phyloP scores from a whole-genome alignment of 768 basidiomycete species.

The Pisolithus tinctorius region DNA sequence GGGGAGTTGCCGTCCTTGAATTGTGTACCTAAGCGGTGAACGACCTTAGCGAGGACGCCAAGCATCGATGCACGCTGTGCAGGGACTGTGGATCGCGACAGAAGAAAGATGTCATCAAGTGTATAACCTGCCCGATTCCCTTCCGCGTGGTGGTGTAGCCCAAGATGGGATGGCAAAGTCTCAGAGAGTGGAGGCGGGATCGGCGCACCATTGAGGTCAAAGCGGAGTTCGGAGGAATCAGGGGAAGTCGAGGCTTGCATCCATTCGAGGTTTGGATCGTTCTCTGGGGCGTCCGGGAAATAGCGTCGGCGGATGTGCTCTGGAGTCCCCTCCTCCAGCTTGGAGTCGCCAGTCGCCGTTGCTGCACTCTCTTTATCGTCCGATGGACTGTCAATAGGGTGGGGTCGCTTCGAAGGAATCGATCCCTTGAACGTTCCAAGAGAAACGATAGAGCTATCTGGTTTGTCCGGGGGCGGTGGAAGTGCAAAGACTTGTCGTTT shows the following conservation, averaged over 20 bases:
- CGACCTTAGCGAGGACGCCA: slow-evolving; percentile 57
- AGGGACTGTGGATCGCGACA: slow-evolving; percentile 74
- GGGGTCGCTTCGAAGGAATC: slow-evolving; percentile 7
- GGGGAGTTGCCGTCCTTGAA: not conserved
- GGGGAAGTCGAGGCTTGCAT: slow-evolving; percentile 34
- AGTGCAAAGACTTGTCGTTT: slow-evolving; percentile 49
- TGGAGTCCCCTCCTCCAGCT: slow-evolving; percentile 65
- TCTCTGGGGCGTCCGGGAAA: slow-evolving; percentile 64
- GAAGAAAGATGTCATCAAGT: slow-evolving; percentile 73
- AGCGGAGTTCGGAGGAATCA: slow-evolving; percentile 41
- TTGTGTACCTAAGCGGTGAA: slow-evolving; percentile 27
- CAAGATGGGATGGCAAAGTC: slow-evolving; percentile 73
- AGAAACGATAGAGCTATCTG: slow-evolving; percentile 16
- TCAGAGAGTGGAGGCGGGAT: slow-evolving; percentile 51
- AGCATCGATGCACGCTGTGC: slow-evolving; percentile 34
- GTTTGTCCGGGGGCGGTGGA: slow-evolving; percentile 31
- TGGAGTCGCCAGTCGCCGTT: slow-evolving; percentile 7
- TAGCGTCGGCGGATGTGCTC: slow-evolving; percentile 79
- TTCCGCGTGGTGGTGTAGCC: slow-evolving; percentile 87
- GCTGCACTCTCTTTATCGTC: not conserved
- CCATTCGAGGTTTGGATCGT: slow-evolving; percentile 80
- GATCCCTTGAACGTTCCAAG: slow-evolving; percentile 15
- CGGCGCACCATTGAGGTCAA: slow-evolving; percentile 68
- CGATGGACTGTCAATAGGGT: slow-evolving; percentile 1
- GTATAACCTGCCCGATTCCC: slow-evolving; percentile 78